Evolutionary conservation across 164 flowering plant species (phyloP), one percentile per base, ranked within the genome.

Genomic region (Cinnamomum micranthum): DNA sequence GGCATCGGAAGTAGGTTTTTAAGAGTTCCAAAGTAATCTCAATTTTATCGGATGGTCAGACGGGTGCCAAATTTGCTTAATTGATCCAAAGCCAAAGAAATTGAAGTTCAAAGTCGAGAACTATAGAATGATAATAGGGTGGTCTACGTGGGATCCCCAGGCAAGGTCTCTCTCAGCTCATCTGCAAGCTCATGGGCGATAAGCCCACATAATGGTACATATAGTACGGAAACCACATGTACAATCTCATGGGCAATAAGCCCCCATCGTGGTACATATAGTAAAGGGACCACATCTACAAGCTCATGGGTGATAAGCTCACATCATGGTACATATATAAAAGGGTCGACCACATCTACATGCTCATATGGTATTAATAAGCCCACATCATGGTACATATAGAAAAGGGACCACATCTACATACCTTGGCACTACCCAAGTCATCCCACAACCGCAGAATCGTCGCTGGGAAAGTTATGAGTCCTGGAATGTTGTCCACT

Each of bases 381-480:
- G 47, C 10, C 47, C 7, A 35, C 47, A 35, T 6, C 7, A 55
- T 55, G 60, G 6, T 19, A 55, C 60, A 14, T 14, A 12, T 17
- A 52, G 59, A 52, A 17, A 47, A 19, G 14, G 22, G 20, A 41
- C 52, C 62, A 31, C 59, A 23, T 73, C n/a, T 4, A 24, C 60
- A 7, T 74, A 77, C 80, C 80, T 73, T 73, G 50, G 76, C 73
- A 73, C 71, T 70, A 27, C 76, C 80, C 55, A 77, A 67, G 41
- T 80, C 85, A 69, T 83, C 82, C 81, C 79, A 82, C 24, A 82
- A 81, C 5, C 85, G 81, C n/a, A 83, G 81, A 65, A 83, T 71
- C 1, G 72, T 68, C 20, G 81, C 83, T 0, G 75, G 68, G 7
- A 25, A 63, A 10, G 70, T 68, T 19, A 74, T 65, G 19, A 78